Evolutionary conservation across 805 yeast species (phyloP).

Genomic region (Brettanomyces nanus): DNA sequence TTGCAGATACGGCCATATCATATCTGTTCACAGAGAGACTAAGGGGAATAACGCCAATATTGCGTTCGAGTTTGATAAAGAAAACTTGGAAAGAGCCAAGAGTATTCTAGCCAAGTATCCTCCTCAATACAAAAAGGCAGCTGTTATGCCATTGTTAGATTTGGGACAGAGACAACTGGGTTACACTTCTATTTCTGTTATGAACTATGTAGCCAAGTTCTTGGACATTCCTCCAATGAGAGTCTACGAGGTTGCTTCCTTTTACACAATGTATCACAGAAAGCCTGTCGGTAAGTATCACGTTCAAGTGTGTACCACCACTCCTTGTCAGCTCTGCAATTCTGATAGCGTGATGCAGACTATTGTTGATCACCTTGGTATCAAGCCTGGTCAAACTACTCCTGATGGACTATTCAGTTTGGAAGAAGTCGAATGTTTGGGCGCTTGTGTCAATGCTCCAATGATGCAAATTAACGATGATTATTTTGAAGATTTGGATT

Average conservation of each 20-base stretch:
- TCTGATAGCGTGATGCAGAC: constrained; percentile 74
- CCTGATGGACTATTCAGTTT: constrained; percentile 67
- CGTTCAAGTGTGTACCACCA: constrained; percentile 81
- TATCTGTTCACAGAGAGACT: constrained; percentile 66
- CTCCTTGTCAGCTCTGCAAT: constrained; percentile 82
- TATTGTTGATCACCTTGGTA: constrained; percentile 47
- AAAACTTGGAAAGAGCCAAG: constrained; percentile 60
- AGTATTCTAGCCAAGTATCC: constrained; percentile 75
- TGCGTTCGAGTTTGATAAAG: constrained; percentile 65
- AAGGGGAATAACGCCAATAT: constrained; percentile 56
- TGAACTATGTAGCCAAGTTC: constrained; percentile 82
- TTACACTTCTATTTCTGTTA: constrained; percentile 76
- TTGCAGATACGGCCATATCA: constrained; percentile 22
- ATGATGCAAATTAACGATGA: constrained; percentile 82
- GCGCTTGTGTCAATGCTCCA: constrained; percentile 89
- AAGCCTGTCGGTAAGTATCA: constrained; percentile 80
- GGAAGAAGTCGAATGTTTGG: constrained; percentile 85
- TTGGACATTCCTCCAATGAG: constrained; percentile 91
- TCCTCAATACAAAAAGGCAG: constrained; percentile 77
- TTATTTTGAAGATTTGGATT: constrained; percentile 67
- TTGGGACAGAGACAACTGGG: constrained; percentile 85
- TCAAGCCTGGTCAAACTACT: constrained; percentile 74
- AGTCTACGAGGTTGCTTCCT: constrained; percentile 87
- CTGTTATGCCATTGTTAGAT: constrained; percentile 81
- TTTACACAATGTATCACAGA: constrained; percentile 86